Conservation (phyloP, 2,329 filamentous ascomycete species). For the Triangularia verruculosa region DNA sequence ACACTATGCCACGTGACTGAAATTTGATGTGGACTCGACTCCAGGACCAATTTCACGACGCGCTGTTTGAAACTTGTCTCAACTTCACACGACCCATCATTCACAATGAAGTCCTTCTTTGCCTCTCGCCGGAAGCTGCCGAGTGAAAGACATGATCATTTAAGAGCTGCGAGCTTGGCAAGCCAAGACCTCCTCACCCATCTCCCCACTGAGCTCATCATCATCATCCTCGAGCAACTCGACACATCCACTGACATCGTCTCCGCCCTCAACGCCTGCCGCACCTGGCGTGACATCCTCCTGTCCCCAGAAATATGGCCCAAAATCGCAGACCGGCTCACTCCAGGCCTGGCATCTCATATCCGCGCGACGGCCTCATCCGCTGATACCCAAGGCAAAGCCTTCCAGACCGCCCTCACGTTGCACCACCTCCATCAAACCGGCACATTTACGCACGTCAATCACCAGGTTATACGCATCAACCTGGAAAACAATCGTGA, state of each 20-base stretch:
- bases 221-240: not conserved
- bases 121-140: not conserved
- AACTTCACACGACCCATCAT: not conserved
- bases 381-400: too few species aligned
- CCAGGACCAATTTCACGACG: not conserved
- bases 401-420: slow-evolving; percentile 6
- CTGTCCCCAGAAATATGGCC: slow-evolving; percentile 9
- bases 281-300: slow-evolving; percentile 5
- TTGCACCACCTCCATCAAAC: slow-evolving; percentile 5
- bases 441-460: not conserved
- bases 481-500: too few species aligned
- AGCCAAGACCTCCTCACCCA: not conserved
- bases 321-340: not conserved
- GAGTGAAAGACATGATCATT: too few species aligned
- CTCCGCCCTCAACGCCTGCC: not conserved
- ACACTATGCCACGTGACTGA: not conserved
- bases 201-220: not conserved
- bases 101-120: not conserved
- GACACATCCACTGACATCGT: not conserved
- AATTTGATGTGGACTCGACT: too few species aligned
- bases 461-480: not conserved
- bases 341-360: not conserved
- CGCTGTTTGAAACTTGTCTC: not conserved
- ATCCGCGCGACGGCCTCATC: too few species aligned
- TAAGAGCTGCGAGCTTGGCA: not conserved